These are phyloP conservation scores for Zizania latifolia DNA, from an alignment of 176 grass and related monocot species.

Conservation along the genomic window DNA sequence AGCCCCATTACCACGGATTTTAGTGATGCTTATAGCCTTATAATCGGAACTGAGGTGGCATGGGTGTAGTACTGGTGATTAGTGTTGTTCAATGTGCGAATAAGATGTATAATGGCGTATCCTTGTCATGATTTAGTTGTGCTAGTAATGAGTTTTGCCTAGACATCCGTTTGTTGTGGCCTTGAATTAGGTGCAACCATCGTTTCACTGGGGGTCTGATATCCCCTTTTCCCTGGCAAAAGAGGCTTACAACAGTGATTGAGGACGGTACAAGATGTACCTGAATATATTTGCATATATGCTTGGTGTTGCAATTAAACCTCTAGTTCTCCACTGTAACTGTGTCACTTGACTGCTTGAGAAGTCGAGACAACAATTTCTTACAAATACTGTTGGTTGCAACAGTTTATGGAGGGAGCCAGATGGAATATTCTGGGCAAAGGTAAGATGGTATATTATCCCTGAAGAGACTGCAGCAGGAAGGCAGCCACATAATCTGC, in stretches of 20 bases:
- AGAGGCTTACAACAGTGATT: not conserved
- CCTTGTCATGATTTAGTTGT: not conserved
- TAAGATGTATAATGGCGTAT: not conserved
- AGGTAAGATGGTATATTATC: constrained; percentile 79
- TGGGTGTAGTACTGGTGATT: not conserved
- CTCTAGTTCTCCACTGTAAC: not conserved
- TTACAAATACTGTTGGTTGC: not conserved
- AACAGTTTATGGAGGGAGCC: constrained; percentile 75
- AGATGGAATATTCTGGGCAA: constrained; percentile 67
- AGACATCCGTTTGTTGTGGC: not conserved
- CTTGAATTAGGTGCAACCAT: not conserved
- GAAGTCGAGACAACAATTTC: not conserved
- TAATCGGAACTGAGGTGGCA: not conserved
- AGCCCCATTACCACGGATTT: not conserved
- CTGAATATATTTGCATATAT: not conserved
- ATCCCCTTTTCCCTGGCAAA: not conserved
- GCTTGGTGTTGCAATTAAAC: not conserved
- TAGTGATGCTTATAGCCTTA: not conserved
- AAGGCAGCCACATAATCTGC: constrained; percentile 92
- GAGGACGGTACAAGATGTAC: not conserved
- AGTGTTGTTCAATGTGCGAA: not conserved
- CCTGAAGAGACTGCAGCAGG: constrained; percentile 91
- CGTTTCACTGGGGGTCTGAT: not conserved
- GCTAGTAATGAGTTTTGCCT: not conserved
- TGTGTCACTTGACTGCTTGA: not conserved